These are phyloP conservation scores for Sphenostylis stenocarpa DNA, from an alignment of 306 rosid genomes.

Conservation along the genomic window DNA sequence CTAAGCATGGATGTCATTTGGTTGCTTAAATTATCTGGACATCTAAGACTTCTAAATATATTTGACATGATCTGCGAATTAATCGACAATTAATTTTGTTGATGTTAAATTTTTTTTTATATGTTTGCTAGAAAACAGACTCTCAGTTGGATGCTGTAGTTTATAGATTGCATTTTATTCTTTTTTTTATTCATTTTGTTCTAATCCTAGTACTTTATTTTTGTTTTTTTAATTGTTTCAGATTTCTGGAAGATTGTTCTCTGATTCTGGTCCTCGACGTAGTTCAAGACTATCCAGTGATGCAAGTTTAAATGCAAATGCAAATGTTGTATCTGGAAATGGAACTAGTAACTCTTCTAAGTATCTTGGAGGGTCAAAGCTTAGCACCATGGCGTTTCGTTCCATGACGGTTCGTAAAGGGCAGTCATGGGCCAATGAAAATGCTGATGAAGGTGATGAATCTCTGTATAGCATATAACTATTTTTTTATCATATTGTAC, in stretches of 20 bases:
- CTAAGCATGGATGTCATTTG: not conserved
- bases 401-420: constrained; percentile 71
- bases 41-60: constrained; percentile 9
- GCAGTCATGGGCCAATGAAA: constrained; percentile 86
- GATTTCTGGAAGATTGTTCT: constrained; percentile 90
- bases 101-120: not conserved
- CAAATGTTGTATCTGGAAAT: constrained; percentile 61
- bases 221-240: not conserved
- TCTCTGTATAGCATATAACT: not conserved
- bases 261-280: constrained; percentile 94
- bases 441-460: constrained; percentile 73
- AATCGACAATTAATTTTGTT: not conserved
- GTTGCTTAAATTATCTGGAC: constrained; percentile 14
- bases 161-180: constrained; percentile 17
- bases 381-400: constrained; percentile 72
- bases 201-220: not conserved
- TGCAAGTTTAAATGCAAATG: constrained; percentile 60
- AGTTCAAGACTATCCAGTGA: constrained; percentile 84
- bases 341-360: constrained; percentile 78
- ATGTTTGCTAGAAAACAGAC: constrained; percentile 7
- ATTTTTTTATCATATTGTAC: not conserved
- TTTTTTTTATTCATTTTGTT: not conserved
- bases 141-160: constrained; percentile 4
- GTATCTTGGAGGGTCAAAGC: constrained; percentile 83
- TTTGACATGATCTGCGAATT: constrained; percentile 5